Conservation (phyloP, 2,329 filamentous ascomycete species). For the Fonsecaea pugnacius region DNA sequence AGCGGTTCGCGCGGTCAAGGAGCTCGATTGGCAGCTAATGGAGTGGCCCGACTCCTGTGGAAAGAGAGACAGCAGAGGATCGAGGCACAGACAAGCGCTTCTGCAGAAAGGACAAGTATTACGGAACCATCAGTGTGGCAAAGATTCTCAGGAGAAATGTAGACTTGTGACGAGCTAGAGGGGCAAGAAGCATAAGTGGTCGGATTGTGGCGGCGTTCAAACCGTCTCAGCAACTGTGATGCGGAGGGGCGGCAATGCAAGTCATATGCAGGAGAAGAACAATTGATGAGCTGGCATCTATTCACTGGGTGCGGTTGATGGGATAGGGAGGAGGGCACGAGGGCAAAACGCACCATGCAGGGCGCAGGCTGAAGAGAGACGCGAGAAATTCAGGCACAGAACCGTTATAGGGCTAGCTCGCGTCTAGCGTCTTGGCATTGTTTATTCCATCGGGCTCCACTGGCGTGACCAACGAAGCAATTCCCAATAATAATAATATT, state of each 20-base stretch:
- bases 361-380: neutral
- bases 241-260: conserved; percentile 9
- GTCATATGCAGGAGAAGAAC: conserved; percentile 23
- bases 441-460: conserved; percentile 17
- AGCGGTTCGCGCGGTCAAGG: conserved; percentile 20
- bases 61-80: conserved; percentile 24
- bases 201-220: neutral
- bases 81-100: conserved; percentile 8
- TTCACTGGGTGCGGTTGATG: neutral
- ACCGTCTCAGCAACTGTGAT: neutral
- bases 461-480: neutral
- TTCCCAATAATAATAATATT: neutral
- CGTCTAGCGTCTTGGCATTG: conserved; percentile 19
- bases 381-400: conserved; percentile 9
- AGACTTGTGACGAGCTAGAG: neutral
- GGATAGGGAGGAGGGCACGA: neutral
- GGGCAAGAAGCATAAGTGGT: conserved; percentile 7
- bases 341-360: conserved; percentile 14
- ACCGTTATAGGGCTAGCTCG: conserved; percentile 2
- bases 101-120: conserved; percentile 11
- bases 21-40: conserved; percentile 26
- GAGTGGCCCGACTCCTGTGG: conserved; percentile 27
- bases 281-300: conserved; percentile 10
- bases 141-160: conserved; percentile 13
- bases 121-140: conserved; percentile 13